These are phyloP conservation scores for Ophiostoma piceae DNA, from an alignment of 2,329 filamentous ascomycete genomes.

Conservation along the genomic window DNA sequence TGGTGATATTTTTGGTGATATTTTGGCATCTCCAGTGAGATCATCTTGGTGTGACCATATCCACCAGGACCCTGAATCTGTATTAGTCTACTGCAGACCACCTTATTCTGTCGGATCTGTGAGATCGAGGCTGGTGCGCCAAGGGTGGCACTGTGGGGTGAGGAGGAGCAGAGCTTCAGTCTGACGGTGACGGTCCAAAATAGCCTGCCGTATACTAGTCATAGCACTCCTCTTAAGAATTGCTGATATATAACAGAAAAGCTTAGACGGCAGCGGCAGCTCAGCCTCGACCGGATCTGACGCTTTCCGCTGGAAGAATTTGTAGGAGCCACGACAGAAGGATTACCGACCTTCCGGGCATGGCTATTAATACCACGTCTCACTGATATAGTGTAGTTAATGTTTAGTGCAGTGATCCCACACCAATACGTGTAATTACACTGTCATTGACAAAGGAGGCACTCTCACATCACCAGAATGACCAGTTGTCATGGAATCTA, in stretches of 20 bases:
- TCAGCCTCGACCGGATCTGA: conserved; percentile 10
- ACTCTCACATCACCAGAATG: not conserved
- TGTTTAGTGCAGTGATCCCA: not conserved
- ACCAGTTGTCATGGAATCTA: not conserved
- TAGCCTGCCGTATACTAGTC: not conserved
- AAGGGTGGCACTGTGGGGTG: not conserved
- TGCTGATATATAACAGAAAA: too few relatives aligned
- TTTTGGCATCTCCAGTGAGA: not conserved
- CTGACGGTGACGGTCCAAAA: not conserved
- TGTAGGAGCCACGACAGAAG: not conserved
- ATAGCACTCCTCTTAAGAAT: too few relatives aligned
- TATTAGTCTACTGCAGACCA: not conserved
- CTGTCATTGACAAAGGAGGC: not conserved
- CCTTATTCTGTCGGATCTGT: conserved; percentile 2
- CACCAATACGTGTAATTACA: not conserved
- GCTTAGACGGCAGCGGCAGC: not conserved
- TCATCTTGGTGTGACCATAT: not conserved
- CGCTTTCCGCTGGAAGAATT: not conserved
- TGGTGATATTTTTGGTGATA: not conserved
- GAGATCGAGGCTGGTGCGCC: conserved; percentile 4
- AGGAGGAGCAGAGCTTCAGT: not conserved
- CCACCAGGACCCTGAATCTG: not conserved
- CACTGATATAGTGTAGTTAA: not conserved
- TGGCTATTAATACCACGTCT: not conserved
- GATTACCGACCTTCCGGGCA: not conserved